Base-by-base conservation (phyloP, 805 yeast genomes). In the Cyberlindnera petersonii region DNA sequence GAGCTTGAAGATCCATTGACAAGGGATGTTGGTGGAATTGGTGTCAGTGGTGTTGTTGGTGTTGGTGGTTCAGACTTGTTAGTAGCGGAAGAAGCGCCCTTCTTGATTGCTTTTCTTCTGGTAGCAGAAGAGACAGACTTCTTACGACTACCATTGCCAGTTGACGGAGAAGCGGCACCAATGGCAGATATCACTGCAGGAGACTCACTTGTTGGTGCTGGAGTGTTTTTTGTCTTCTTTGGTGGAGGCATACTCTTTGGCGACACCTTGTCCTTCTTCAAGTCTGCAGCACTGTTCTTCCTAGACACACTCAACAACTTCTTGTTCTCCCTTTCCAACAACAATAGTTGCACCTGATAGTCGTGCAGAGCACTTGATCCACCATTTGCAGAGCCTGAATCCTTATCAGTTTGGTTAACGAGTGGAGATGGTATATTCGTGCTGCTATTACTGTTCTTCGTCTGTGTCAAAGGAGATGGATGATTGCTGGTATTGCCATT, bases 291-390 rank as follows among this genome's bases (percentile, higher is more conserved):
- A 10, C 26, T 14, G 15, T 41, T 41, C 23, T 60, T 66, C 45
- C 60, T 64, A 26, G 77, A 77, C 37, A 69, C 72, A 49, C 74
- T 79, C 35, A 83, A 64, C 39, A 85, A 70, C 57, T 76, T 77
- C 56, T 82, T 80, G 59, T 83, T 86, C 56, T 84, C 89, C 47
- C 75, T 75, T 52, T 86, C 95, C 54, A 86, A 63, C 38, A 82
- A 57, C 73, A 83, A 74, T 48, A 85, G 64, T 59, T 85, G 91
- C 68, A 77, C 79, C 58, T 86, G 94, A 59, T 86, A 86, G 55
- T 86, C 94, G 51, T 82, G 86, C 27, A 86, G 64, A 2, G 91
- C 89, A 52, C 45, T 49, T 16, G 53, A 44, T 6, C 56, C 49
- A 17, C 44, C 39, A 36, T 35, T 32, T 13, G 32, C 15, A 9